Evolutionary conservation across 768 basidiomycete genomes (phyloP).

Genomic region (Amanita rubescens): DNA sequence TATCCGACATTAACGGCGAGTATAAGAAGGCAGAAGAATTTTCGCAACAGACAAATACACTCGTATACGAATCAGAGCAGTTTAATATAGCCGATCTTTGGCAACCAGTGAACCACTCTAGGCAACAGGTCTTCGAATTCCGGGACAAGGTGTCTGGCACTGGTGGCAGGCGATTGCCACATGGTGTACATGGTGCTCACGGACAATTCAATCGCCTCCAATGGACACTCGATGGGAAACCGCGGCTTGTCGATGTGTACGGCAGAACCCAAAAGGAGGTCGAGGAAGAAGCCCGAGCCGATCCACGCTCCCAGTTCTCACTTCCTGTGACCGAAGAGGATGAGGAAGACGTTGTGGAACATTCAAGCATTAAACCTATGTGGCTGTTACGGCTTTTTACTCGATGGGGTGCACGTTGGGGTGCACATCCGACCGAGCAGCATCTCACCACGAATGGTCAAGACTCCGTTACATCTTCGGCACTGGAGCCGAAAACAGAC

Average conservation of each 20-base stretch:
- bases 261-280: slow-evolving; percentile 74
- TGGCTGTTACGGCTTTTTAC: slow-evolving; percentile 75
- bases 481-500: background rate
- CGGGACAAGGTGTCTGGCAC: slow-evolving; percentile 65
- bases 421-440: slow-evolving; percentile 20
- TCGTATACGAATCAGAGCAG: slow-evolving; percentile 67
- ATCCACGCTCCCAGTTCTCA: slow-evolving; percentile 10
- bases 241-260: slow-evolving; percentile 54
- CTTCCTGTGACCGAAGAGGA: slow-evolving; percentile 25
- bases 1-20: slow-evolving; percentile 45
- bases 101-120: slow-evolving; percentile 52
- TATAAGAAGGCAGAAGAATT: slow-evolving; percentile 43
- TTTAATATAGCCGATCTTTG: slow-evolving; percentile 60
- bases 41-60: slow-evolving; percentile 55
- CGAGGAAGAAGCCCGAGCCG: slow-evolving; percentile 53
- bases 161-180: slow-evolving; percentile 40
- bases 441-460: background rate
- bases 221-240: slow-evolving; percentile 59
- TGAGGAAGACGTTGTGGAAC: slow-evolving; percentile 50
- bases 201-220: slow-evolving; percentile 59
- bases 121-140: slow-evolving; percentile 56
- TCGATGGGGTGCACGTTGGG: slow-evolving; percentile 67
- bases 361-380: slow-evolving; percentile 59
- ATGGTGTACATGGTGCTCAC: slow-evolving; percentile 48
- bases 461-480: background rate